phyloP scores from a whole-genome alignment of 2,329 filamentous ascomycete species.

The Simplicillium sp. region DNA sequence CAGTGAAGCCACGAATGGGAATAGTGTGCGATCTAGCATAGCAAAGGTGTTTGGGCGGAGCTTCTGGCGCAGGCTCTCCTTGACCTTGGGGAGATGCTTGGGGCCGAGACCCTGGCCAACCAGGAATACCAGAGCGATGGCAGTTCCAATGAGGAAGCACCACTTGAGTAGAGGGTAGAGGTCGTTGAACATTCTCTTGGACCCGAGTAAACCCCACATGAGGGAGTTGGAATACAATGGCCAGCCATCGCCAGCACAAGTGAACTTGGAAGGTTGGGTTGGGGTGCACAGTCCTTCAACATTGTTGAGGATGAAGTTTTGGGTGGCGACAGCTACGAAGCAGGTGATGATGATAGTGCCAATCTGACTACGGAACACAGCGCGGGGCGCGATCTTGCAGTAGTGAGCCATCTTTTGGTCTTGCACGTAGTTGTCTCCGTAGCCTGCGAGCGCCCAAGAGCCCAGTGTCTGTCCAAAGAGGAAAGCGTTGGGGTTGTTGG shows the following conservation, averaged over 20 bases:
- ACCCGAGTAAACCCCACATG: conserved; percentile 43
- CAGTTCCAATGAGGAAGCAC: conserved; percentile 32
- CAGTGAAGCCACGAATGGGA: conserved; percentile 25
- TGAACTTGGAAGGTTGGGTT: conserved; percentile 29
- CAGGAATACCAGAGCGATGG: conserved; percentile 25
- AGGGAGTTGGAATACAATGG: conserved; percentile 33
- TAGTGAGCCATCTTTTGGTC: conserved; percentile 44
- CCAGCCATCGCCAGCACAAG: conserved; percentile 38
- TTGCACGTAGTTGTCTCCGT: conserved; percentile 30
- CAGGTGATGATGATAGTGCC: conserved; percentile 35
- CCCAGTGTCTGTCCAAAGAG: conserved; percentile 5
- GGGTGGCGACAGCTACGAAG: conserved; percentile 32
- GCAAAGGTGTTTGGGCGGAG: conserved; percentile 21
- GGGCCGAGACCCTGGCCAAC: conserved; percentile 22
- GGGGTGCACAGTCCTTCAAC: conserved; percentile 21
- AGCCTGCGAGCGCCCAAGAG: conserved; percentile 16
- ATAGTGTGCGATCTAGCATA: conserved; percentile 24
- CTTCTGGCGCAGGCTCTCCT: conserved; percentile 18
- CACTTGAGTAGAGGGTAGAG: conserved; percentile 32
- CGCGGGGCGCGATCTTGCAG: conserved; percentile 37
- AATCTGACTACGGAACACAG: conserved; percentile 36
- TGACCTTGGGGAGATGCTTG: conserved; percentile 21
- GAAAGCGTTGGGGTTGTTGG: conserved; percentile 12
- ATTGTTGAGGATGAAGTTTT: conserved; percentile 29
- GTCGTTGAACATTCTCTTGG: conserved; percentile 31